These are phyloP conservation scores for Lachnellula arida DNA, from an alignment of 2,329 filamentous ascomycete genomes.

Conservation along the genomic window DNA sequence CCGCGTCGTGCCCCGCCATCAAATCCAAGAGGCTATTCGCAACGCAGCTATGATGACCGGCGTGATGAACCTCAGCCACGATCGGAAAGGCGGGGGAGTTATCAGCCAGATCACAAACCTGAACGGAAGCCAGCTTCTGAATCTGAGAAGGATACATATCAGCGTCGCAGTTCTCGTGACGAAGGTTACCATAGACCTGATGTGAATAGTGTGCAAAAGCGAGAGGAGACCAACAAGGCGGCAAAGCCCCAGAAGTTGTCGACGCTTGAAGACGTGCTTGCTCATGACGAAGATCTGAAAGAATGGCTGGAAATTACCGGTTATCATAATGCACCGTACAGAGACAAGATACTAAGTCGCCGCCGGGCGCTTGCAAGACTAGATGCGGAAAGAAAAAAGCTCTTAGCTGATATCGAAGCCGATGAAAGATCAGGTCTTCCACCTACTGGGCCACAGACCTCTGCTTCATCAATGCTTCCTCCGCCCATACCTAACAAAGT, in stretches of 20 bases:
- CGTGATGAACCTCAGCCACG: constrained; percentile 20
- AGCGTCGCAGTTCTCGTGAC: constrained; percentile 16
- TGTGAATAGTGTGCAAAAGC: constrained; percentile 5
- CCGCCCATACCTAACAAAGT: constrained; percentile 20
- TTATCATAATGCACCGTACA: constrained; percentile 33
- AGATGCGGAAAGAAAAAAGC: constrained; percentile 29
- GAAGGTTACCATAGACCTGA: constrained; percentile 12
- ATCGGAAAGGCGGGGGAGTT: constrained; percentile 9
- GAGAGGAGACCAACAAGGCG: constrained; percentile 16
- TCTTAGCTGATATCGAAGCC: constrained; percentile 28
- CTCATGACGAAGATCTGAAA: constrained; percentile 29
- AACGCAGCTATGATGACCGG: constrained; percentile 18
- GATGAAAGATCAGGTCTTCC: constrained; percentile 22
- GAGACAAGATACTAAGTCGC: constrained; percentile 28
- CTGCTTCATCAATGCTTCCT: constrained; percentile 21
- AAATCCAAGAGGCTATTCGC: constrained; percentile 11
- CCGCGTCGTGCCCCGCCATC: constrained; percentile 14
- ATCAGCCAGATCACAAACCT: constrained; percentile 11
- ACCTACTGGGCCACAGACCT: not conserved
- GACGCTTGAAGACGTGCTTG: constrained; percentile 24
- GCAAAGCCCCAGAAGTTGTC: constrained; percentile 15
- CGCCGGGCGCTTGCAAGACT: constrained; percentile 29
- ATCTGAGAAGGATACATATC: constrained; percentile 10
- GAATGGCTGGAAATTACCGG: constrained; percentile 35
- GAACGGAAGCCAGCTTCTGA: constrained; percentile 19